These are phyloP conservation scores for Malus hybrid DNA, from an alignment of 331 rosid species.

Conservation along the genomic window DNA sequence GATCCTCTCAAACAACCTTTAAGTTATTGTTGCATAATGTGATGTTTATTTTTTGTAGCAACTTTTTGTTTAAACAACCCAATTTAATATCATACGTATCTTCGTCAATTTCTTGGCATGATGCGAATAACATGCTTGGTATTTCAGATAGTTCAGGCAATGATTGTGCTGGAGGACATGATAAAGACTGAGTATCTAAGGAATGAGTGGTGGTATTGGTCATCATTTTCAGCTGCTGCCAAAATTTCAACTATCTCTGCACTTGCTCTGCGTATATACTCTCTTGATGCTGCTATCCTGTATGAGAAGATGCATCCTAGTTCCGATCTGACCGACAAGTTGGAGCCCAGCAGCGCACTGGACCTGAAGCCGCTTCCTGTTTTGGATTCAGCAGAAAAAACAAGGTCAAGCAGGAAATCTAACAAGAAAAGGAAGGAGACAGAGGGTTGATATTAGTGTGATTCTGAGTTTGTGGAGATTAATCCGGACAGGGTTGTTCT, in stretches of 20 bases:
- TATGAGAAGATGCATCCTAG: conserved; percentile 56
- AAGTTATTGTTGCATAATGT: not conserved
- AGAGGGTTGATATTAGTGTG: conserved; percentile 45
- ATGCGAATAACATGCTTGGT: conserved; percentile 14
- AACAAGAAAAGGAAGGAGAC: conserved; percentile 83
- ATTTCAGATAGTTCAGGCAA: conserved; percentile 90
- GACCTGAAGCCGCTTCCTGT: conserved; percentile 36
- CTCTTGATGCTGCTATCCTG: conserved; percentile 86
- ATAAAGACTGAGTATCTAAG: conserved; percentile 76
- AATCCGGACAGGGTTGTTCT: conserved; percentile 6
- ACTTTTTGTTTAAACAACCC: too few species aligned
- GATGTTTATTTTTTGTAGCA: too few species aligned
- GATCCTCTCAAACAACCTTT: not conserved
- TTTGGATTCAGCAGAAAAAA: conserved; percentile 56
- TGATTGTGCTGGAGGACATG: conserved; percentile 84
- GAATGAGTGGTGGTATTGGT: conserved; percentile 99
- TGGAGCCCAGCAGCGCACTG: conserved; percentile 39
- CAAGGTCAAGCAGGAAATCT: conserved; percentile 62
- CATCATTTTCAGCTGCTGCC: conserved; percentile 96
- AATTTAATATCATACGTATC: not conserved
- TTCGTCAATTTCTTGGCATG: not conserved
- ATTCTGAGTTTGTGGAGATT: not conserved
- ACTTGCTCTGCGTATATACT: conserved; percentile 81
- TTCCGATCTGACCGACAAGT: conserved; percentile 45
- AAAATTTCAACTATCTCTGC: conserved; percentile 73